Percentiles rank a stretch among this genome's conserved stretches.
Evolutionary conservation across 768 basidiomycete genomes (phyloP).

Genomic region (Xerocomellus intermedius): DNA sequence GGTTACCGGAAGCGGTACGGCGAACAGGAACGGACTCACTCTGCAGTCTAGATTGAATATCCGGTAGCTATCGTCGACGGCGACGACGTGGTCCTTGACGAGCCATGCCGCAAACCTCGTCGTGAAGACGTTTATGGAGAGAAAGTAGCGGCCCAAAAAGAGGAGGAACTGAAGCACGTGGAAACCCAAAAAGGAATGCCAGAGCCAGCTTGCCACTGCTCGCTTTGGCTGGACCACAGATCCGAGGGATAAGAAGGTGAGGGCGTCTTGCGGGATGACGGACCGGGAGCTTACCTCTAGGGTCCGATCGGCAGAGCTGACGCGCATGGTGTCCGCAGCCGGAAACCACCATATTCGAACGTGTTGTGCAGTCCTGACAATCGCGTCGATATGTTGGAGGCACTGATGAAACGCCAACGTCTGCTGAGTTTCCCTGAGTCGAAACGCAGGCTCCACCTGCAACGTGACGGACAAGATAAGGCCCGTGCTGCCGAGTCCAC

Average conservation of each 20-base stretch:
- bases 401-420: slow-evolving; percentile 63
- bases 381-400: slow-evolving; percentile 50
- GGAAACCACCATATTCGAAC: slow-evolving; percentile 98
- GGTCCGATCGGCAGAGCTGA: slow-evolving; percentile 74
- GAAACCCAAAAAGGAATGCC: slow-evolving; percentile 69
- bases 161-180: slow-evolving; percentile 84
- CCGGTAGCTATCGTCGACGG: slow-evolving; percentile 73
- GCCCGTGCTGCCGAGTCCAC: slow-evolving; percentile 89
- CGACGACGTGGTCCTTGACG: slow-evolving; percentile 48
- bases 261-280: slow-evolving; percentile 8
- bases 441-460: slow-evolving; percentile 79
- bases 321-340: slow-evolving; percentile 65
- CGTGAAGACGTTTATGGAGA: slow-evolving; percentile 60
- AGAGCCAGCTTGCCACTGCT: slow-evolving; percentile 60
- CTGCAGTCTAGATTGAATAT: slow-evolving; percentile 95
- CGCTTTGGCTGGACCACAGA: slow-evolving; percentile 46
- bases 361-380: slow-evolving; percentile 73
- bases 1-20: background rate
- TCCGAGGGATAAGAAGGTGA: slow-evolving; percentile 10
- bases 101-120: slow-evolving; percentile 71
- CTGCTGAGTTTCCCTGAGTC: slow-evolving; percentile 70
- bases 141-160: slow-evolving; percentile 68
- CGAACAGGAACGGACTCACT: slow-evolving; percentile 47
- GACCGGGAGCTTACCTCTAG: slow-evolving; percentile 55
- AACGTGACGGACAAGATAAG: slow-evolving; percentile 78